phyloP scores from a whole-genome alignment of 1,284 basidiomycete genomes.

The Ustilago hordei region DNA sequence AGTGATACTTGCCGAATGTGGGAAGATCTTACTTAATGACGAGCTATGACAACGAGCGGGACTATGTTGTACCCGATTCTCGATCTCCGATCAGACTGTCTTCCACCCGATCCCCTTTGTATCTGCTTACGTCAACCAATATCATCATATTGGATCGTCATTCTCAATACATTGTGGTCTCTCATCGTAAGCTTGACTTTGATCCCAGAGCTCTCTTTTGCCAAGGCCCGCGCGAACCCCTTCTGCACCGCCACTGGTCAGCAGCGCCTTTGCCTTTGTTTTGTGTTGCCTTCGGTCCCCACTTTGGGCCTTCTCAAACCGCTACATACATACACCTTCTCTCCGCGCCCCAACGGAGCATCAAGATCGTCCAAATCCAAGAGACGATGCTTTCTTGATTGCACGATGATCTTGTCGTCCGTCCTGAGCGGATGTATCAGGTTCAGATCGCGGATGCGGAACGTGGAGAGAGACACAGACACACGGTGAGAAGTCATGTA shows the following conservation, averaged over 20 bases:
- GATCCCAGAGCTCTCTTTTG: background rate
- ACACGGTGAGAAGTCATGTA: background rate
- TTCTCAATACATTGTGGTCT: background rate
- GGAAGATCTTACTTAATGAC: no score
- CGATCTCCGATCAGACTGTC: no score
- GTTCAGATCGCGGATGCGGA: background rate
- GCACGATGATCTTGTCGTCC: background rate
- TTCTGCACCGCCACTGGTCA: constrained; percentile 10
- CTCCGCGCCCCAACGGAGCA: background rate
- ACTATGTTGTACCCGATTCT: no score
- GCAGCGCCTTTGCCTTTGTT: background rate
- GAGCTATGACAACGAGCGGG: no score
- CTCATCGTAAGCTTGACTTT: background rate
- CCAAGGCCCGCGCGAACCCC: constrained; percentile 8
- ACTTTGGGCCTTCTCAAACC: background rate
- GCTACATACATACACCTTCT: background rate
- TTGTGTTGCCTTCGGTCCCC: background rate
- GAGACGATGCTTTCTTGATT: background rate
- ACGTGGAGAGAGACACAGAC: background rate
- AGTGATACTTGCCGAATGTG: no score
- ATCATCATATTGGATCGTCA: no score
- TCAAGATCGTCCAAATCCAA: background rate
- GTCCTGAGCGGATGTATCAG: background rate
- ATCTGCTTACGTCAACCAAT: no score
- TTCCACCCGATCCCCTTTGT: no score